Percentiles rank a stretch among this genome's conserved stretches.
Evolutionary conservation across 768 basidiomycete genomes (phyloP).

Genomic region (Suillus tomentosus): DNA sequence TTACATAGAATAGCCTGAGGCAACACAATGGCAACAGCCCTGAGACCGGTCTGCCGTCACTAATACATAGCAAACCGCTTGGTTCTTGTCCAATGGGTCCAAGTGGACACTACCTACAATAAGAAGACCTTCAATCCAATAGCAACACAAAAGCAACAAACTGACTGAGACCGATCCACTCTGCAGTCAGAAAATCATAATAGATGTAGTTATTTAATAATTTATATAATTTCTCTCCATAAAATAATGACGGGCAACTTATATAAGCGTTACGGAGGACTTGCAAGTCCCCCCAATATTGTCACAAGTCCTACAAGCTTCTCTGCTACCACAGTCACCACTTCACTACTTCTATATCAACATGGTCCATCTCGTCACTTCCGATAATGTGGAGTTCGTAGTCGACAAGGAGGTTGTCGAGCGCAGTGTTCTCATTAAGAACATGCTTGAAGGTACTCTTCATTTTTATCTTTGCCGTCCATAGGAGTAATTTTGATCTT

Average conservation of each 20-base stretch:
- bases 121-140: neutral
- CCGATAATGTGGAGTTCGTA: conserved; percentile 92
- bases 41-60: neutral
- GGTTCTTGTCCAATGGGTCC: neutral
- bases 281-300: neutral
- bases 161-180: neutral
- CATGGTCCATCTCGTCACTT: conserved; percentile 89
- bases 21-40: neutral
- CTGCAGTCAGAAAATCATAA: neutral
- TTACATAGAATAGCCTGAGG: neutral
- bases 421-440: conserved; percentile 96
- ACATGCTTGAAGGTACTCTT: conserved; percentile 92
- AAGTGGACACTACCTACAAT: neutral
- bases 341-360: conserved; percentile 18
- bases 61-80: neutral
- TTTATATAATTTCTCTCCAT: neutral
- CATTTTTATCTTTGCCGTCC: conserved; percentile 5
- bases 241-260: neutral
- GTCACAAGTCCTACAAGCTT: neutral
- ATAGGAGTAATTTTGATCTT: conserved; percentile 7
- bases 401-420: conserved; percentile 95
- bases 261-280: neutral
- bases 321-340: neutral
- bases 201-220: neutral
- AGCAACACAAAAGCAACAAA: neutral